Percentiles rank a stretch among this genome's conserved stretches.
Conservation (phyloP, 2,329 filamentous ascomycete species). For the Penicillium janthinellum region DNA sequence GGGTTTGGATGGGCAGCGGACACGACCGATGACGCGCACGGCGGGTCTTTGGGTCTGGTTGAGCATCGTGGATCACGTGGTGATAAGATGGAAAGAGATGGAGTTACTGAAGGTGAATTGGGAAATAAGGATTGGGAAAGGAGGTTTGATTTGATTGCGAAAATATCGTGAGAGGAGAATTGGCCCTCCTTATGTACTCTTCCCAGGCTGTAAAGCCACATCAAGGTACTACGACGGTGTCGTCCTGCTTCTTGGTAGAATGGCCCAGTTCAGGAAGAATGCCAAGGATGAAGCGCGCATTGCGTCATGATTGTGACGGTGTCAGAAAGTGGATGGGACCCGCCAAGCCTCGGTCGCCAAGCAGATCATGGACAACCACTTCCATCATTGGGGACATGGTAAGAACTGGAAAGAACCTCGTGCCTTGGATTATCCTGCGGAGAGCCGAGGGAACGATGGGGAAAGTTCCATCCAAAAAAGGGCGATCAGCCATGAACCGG, state of each 20-base stretch:
- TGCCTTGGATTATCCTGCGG: not conserved
- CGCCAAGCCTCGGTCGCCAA: not conserved
- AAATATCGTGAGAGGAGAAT: not conserved
- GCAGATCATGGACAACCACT: not conserved
- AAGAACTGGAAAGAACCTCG: not conserved
- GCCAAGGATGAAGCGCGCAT: not conserved
- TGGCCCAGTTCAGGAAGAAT: not conserved
- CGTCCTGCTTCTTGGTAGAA: not conserved
- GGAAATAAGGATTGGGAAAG: too few relatives aligned
- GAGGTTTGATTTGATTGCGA: not conserved
- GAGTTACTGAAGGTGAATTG: not conserved
- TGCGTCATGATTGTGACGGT: not conserved
- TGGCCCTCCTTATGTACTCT: not conserved
- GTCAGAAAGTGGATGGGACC: not conserved
- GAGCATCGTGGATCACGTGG: not conserved
- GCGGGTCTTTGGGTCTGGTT: slow-evolving; percentile 1
- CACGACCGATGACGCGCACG: not conserved
- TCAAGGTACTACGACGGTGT: not conserved
- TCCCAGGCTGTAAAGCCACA: not conserved
- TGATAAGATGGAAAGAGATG: not conserved
- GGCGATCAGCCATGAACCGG: too few relatives aligned
- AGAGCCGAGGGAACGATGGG: too few relatives aligned
- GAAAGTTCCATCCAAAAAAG: too few relatives aligned
- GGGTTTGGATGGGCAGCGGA: not conserved
- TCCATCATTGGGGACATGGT: not conserved